Evolutionary conservation across 2,329 filamentous ascomycete species (phyloP).

Genomic region (Pseudogymnoascus sp.): DNA sequence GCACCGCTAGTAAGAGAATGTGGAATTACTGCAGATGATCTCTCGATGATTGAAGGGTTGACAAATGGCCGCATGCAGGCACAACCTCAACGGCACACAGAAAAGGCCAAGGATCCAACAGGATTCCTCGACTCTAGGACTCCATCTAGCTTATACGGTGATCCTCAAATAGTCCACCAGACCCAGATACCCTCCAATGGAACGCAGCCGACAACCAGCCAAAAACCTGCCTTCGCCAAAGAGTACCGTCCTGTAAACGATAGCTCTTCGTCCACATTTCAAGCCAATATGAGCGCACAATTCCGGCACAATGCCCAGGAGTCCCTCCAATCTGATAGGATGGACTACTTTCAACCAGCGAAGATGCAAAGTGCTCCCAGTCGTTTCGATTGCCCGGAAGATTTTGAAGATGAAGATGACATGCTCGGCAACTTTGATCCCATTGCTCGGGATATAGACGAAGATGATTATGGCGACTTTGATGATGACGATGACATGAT

Average conservation of each 20-base stretch:
- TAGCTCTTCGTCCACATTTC: not conserved
- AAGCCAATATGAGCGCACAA: not conserved
- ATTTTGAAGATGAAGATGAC: constrained; percentile 21
- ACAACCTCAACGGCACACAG: not conserved
- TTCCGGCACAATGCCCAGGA: not conserved
- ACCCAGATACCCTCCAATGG: constrained; percentile 20
- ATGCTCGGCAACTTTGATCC: constrained; percentile 9
- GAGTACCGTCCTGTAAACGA: not conserved
- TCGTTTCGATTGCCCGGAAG: constrained; percentile 14
- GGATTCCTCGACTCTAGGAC: not conserved
- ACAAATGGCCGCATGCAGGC: not conserved
- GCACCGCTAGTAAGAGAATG: not conserved
- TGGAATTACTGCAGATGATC: not conserved
- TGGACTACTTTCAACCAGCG: not conserved
- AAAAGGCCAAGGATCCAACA: not conserved
- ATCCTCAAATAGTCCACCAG: constrained; percentile 25
- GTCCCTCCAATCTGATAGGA: not conserved
- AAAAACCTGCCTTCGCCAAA: not conserved
- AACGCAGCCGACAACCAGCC: not conserved
- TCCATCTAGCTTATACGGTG: constrained; percentile 18
- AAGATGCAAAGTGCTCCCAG: not conserved
- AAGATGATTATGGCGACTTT: constrained; percentile 20
- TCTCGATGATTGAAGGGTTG: not conserved
- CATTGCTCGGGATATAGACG: constrained; percentile 12
- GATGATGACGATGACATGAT: constrained; percentile 31